Evolutionary conservation across 345 rosid genomes (phyloP).

Genomic region (Eucalyptus dawsonii): DNA sequence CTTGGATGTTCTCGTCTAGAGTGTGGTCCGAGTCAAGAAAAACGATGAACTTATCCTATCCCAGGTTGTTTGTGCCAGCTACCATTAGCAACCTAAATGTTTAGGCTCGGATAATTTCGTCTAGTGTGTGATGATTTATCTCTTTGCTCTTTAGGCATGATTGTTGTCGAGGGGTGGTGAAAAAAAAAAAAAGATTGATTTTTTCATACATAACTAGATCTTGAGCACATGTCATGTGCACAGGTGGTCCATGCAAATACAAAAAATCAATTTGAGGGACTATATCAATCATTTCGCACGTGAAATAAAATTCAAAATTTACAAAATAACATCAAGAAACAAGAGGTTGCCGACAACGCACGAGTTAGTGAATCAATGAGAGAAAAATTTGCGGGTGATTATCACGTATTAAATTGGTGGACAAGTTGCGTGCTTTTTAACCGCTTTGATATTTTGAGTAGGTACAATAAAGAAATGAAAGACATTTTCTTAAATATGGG

Average conservation of each 20-base stretch:
- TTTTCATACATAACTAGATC: neutral
- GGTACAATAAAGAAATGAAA: neutral
- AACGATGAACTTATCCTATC: neutral
- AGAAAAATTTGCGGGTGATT: neutral
- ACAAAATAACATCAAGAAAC: too few species aligned
- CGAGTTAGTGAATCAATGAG: neutral
- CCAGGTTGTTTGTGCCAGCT: neutral
- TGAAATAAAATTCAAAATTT: neutral
- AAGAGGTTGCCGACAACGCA: accelerated
- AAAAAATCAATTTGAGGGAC: neutral
- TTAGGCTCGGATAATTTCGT: neutral
- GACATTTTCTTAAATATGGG: neutral
- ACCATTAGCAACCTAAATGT: neutral
- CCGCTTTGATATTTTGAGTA: neutral
- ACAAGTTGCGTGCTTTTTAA: neutral
- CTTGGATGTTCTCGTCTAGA: neutral
- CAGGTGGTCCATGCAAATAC: neutral
- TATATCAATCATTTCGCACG: neutral
- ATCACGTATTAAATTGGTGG: neutral
- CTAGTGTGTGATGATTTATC: neutral
- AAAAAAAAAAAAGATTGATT: neutral
- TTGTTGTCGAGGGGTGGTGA: neutral
- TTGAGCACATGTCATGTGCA: neutral
- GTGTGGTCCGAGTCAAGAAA: neutral
- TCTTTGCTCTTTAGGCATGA: neutral